A percentile compares a stretch with the other conserved stretches of the same genome.
Conservation (phyloP, 768 basidiomycete species). For the Rossbeevera mucosa region DNA sequence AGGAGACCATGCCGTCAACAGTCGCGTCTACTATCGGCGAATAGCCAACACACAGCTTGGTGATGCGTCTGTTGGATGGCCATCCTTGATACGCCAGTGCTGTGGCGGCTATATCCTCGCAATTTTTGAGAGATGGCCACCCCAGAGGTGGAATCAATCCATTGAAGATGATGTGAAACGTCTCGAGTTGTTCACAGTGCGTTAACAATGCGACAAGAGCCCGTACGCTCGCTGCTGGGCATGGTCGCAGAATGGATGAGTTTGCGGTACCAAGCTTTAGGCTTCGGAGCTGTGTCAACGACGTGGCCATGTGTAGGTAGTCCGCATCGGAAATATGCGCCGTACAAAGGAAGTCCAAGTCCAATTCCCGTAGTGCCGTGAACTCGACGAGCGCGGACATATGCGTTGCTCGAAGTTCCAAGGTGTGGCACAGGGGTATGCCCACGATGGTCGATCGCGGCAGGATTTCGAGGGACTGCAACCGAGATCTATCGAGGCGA, state of each 20-base stretch:
- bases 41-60: slow-evolving; percentile 12
- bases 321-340: slow-evolving; percentile 8
- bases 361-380: slow-evolving; percentile 8
- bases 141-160: slow-evolving; percentile 4
- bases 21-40: slow-evolving; percentile 12
- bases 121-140: neutral
- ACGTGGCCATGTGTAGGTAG: slow-evolving; percentile 8
- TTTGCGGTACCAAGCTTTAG: slow-evolving; percentile 16
- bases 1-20: slow-evolving; percentile 2
- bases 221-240: slow-evolving; percentile 6
- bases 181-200: slow-evolving; percentile 10
- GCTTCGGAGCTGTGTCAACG: slow-evolving; percentile 5
- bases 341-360: slow-evolving; percentile 16
- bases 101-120: neutral
- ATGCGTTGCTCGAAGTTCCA: slow-evolving; percentile 1
- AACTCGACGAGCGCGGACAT: slow-evolving; percentile 12
- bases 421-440: neutral
- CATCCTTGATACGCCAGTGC: neutral
- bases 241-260: neutral
- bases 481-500: slow-evolving; percentile 10
- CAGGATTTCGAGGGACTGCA: slow-evolving; percentile 6
- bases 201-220: slow-evolving; percentile 15
- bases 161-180: slow-evolving; percentile 18
- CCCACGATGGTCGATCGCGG: neutral
- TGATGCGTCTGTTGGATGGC: slow-evolving; percentile 10